Conservation (phyloP, 73 alveolate genomes). For the Tetrahymena malaccensis region DNA sequence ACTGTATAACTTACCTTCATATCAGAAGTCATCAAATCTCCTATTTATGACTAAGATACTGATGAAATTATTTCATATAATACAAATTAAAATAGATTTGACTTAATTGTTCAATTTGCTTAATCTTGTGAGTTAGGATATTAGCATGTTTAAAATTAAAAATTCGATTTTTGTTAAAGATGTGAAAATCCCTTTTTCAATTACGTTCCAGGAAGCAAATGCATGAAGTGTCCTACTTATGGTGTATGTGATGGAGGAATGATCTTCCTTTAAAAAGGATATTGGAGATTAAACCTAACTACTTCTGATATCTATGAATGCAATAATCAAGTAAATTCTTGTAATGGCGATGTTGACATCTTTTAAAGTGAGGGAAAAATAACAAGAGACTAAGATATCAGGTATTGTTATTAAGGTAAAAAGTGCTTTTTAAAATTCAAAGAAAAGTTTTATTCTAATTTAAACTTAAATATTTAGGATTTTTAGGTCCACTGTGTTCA, state of each 20-base stretch:
- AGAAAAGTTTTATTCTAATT: background rate
- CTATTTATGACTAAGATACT: background rate
- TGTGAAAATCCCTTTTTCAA: background rate
- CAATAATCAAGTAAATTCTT: background rate
- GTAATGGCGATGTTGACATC: background rate
- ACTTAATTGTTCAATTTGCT: background rate
- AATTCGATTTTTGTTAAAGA: background rate
- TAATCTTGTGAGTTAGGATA: background rate
- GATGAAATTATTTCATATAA: background rate
- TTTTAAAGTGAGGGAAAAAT: background rate
- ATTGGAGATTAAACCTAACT: background rate
- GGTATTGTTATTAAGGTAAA: background rate
- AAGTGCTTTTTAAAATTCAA: background rate
- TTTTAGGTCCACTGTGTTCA: background rate
- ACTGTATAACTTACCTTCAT: background rate
- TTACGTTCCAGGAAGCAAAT: background rate
- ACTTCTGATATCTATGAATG: background rate
- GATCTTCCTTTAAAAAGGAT: background rate
- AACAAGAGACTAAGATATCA: background rate
- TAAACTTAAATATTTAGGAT: background rate
- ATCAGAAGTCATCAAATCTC: background rate
- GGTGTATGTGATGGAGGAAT: background rate
- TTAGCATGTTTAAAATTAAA: background rate
- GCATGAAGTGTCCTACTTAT: background rate
- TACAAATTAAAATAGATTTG: background rate